Evolutionary conservation across 2,329 filamentous ascomycete genomes (phyloP).

Genomic region (Xylariaceae sp.): DNA sequence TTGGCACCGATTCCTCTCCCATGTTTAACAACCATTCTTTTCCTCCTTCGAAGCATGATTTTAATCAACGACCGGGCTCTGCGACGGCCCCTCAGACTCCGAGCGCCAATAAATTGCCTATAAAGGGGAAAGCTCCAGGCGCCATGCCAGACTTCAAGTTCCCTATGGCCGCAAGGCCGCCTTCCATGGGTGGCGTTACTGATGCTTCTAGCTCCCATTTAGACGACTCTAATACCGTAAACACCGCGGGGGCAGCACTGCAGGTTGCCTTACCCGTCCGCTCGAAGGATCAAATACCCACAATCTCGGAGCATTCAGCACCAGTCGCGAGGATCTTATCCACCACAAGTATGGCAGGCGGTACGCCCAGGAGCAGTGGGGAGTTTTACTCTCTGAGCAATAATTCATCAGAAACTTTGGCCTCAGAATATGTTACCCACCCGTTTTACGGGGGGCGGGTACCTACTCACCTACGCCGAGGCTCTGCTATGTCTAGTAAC

Average conservation of each 20-base stretch:
- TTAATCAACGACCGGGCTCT: constrained; percentile 38
- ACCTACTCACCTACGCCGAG: constrained; percentile 45
- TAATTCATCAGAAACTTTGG: constrained; percentile 87
- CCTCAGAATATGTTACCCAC: constrained; percentile 77
- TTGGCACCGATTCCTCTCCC: constrained; percentile 45
- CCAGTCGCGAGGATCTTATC: constrained; percentile 69
- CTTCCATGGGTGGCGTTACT: constrained; percentile 33
- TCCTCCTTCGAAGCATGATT: constrained; percentile 45
- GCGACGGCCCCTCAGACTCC: constrained; percentile 47
- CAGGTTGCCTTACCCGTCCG: constrained; percentile 37
- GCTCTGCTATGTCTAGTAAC: constrained; percentile 41
- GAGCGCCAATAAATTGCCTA: constrained; percentile 34
- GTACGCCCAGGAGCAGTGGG: constrained; percentile 83
- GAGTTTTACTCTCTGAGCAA: constrained; percentile 96
- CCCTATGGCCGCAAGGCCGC: constrained; percentile 45
- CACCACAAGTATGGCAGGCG: constrained; percentile 67
- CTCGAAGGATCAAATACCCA: constrained; percentile 44
- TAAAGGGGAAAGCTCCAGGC: constrained; percentile 41
- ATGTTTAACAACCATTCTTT: constrained; percentile 52
- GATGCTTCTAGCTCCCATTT: constrained; percentile 30
- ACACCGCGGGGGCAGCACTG: constrained; percentile 36
- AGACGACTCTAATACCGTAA: constrained; percentile 41
- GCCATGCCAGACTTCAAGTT: constrained; percentile 55
- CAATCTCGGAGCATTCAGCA: constrained; percentile 54
- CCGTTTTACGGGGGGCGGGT: constrained; percentile 35